Conservation (phyloP, 1,139 yeast species). For the Tardiomyces depauwii region DNA sequence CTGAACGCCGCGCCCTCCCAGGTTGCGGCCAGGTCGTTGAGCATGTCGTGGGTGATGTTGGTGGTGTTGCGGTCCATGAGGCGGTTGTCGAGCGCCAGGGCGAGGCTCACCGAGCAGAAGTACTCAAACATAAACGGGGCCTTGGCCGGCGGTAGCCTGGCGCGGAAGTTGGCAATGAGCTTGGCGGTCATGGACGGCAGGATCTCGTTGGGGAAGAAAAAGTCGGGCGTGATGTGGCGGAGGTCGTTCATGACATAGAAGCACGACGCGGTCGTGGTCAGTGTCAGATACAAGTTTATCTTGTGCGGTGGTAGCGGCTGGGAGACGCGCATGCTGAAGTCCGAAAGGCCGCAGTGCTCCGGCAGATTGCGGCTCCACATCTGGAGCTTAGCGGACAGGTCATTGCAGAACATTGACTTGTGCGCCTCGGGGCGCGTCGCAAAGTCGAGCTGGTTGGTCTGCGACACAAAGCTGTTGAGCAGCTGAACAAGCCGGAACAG, state of each 20-base stretch:
- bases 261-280: conserved; percentile 5
- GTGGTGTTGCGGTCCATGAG: not conserved
- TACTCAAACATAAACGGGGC: conserved; percentile 8
- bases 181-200: conserved; percentile 5
- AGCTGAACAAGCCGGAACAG: conserved; percentile 7
- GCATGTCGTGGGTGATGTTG: not conserved
- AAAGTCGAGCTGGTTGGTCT: conserved; percentile 7
- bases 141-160: conserved; percentile 3
- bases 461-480: conserved; percentile 6
- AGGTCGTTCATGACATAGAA: conserved; percentile 5
- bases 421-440: conserved; percentile 6
- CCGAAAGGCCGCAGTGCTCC: conserved; percentile 6
- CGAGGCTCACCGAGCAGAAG: conserved; percentile 4
- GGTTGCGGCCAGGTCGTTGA: not conserved
- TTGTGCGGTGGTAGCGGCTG: conserved; percentile 6
- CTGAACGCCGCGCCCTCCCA: not conserved
- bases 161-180: conserved; percentile 4
- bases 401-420: conserved; percentile 8
- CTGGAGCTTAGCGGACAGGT: conserved; percentile 6
- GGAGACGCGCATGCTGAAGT: conserved; percentile 2
- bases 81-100: conserved; percentile 2
- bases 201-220: conserved; percentile 5
- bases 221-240: conserved; percentile 1
- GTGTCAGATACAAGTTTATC: conserved; percentile 5
- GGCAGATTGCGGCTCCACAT: conserved; percentile 9